Evolutionary conservation across 129 eudicot genomes (phyloP).

Genomic region (Tagetes patula): DNA sequence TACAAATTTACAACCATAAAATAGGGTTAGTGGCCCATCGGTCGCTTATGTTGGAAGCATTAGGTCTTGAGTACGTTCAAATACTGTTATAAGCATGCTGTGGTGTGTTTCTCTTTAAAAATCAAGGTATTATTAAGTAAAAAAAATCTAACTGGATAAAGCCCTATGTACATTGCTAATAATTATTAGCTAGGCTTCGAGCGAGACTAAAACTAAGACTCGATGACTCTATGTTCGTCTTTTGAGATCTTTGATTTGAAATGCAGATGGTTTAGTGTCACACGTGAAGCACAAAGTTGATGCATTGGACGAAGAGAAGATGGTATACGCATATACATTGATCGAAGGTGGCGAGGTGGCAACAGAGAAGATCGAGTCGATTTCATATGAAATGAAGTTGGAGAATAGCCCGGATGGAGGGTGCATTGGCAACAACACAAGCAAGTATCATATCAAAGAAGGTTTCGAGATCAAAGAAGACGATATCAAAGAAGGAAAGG

Average conservation of each 20-base stretch:
- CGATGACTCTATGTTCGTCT: neutral
- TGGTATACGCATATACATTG: conserved; percentile 41
- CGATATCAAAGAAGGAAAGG: conserved; percentile 42
- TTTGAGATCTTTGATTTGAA: conserved; percentile 3
- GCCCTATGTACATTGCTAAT: neutral
- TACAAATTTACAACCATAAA: no score
- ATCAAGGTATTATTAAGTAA: no score
- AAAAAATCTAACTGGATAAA: neutral
- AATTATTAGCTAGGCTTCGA: neutral
- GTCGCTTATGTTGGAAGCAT: no score
- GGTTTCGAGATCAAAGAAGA: conserved; percentile 44
- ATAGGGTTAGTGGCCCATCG: no score
- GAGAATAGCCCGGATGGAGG: conserved; percentile 39
- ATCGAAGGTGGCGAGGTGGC: conserved; percentile 47
- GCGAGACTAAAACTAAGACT: neutral
- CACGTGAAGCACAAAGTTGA: conserved; percentile 43
- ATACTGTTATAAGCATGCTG: no score
- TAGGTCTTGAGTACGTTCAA: no score
- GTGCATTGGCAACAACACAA: conserved; percentile 38
- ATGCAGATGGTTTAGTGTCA: conserved; percentile 30
- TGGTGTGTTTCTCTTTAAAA: no score
- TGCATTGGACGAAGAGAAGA: conserved; percentile 39
- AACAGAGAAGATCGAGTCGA: conserved; percentile 40
- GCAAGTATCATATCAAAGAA: conserved; percentile 31
- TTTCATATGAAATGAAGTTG: conserved; percentile 47